Percentiles rank a stretch among this genome's conserved stretches.
Conservation (phyloP, 352 stramenopile species). For the Phytopythium boreale region DNA sequence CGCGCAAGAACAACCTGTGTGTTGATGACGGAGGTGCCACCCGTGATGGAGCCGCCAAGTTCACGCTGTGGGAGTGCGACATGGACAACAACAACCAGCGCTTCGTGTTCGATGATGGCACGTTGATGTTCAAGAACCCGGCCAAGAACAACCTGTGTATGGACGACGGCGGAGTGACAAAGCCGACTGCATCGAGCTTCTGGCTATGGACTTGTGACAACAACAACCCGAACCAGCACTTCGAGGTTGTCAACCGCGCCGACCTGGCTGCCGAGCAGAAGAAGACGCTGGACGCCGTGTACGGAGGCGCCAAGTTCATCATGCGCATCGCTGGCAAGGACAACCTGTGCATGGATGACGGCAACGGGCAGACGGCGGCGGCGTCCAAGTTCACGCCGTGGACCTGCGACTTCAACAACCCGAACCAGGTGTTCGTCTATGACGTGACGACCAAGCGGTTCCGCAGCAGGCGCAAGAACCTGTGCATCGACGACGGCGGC, state of each 20-base stretch:
- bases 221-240: conserved; percentile 37
- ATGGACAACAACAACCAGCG: neutral
- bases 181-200: conserved; percentile 13
- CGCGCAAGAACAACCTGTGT: conserved; percentile 6
- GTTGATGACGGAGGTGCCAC: conserved; percentile 9
- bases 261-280: conserved; percentile 12
- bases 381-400: conserved; percentile 14
- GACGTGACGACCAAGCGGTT: conserved; percentile 6
- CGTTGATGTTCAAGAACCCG: conserved; percentile 23
- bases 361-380: conserved; percentile 12
- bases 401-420: conserved; percentile 17
- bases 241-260: conserved; percentile 20
- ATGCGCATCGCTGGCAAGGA: conserved; percentile 12
- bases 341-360: conserved; percentile 21
- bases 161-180: conserved; percentile 22
- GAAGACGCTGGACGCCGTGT: conserved; percentile 12
- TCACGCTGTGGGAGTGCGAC: conserved; percentile 10
- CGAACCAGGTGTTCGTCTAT: conserved; percentile 22
- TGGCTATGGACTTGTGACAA: conserved; percentile 10
- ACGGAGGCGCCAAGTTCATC: conserved; percentile 9
- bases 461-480: conserved; percentile 6
- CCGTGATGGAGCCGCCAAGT: conserved; percentile 7
- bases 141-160: conserved; percentile 29
- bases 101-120: conserved; percentile 22
- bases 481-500: conserved; percentile 30